Conservation (phyloP, 768 basidiomycete species). For the Xerocomellus chrysenteron region DNA sequence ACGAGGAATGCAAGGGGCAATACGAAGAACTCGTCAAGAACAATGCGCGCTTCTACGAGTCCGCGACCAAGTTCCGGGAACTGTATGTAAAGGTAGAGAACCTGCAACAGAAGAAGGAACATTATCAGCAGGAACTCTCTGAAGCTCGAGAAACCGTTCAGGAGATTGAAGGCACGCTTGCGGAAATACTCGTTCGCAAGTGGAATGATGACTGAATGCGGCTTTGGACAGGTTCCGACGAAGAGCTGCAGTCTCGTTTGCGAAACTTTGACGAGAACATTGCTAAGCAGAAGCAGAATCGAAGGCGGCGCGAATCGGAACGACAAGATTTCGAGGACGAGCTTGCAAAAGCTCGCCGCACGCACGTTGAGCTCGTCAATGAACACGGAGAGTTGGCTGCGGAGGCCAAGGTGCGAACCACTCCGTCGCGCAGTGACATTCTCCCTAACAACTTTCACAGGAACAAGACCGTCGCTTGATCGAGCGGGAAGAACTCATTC, state of each 20-base stretch:
- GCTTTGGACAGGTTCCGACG: conserved; percentile 57
- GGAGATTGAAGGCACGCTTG: conserved; percentile 55
- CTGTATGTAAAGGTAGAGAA: conserved; percentile 69
- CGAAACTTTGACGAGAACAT: conserved; percentile 62
- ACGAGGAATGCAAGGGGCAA: conserved; percentile 65
- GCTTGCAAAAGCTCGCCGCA: conserved; percentile 44
- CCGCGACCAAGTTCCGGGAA: conserved; percentile 83
- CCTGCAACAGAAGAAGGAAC: conserved; percentile 59
- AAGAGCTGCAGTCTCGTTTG: conserved; percentile 60
- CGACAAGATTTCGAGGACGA: conserved; percentile 66
- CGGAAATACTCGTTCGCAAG: neutral
- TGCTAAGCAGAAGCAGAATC: conserved; percentile 47
- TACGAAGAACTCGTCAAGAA: conserved; percentile 64
- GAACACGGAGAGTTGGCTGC: conserved; percentile 69
- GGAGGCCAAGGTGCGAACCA: conserved; percentile 62
- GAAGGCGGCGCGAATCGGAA: conserved; percentile 46
- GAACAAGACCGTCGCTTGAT: conserved; percentile 67
- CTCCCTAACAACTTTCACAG: conserved; percentile 36
- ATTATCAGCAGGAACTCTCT: conserved; percentile 58
- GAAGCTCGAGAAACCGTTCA: conserved; percentile 63
- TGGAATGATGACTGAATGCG: neutral
- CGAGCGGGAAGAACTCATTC: conserved; percentile 73
- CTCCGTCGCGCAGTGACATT: neutral
- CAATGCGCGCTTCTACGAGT: conserved; percentile 81
- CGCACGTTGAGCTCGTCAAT: conserved; percentile 56